Evolutionary conservation across 768 basidiomycete species (phyloP).

Genomic region (Mycena filopes): DNA sequence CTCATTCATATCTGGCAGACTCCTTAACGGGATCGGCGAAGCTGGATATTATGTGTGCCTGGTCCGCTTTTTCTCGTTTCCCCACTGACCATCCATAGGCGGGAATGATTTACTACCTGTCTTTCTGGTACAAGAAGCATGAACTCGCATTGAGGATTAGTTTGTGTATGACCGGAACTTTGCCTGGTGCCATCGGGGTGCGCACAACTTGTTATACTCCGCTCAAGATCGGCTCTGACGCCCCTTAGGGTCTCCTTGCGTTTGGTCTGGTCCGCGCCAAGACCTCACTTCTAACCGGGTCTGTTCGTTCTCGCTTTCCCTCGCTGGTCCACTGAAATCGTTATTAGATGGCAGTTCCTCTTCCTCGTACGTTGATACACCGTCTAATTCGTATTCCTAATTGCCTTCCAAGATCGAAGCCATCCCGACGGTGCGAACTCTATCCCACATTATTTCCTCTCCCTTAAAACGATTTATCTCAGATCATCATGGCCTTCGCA

Average conservation of each 20-base stretch:
- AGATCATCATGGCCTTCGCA: slow-evolving; percentile 58
- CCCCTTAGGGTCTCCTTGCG: slow-evolving; percentile 59
- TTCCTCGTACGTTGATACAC: slow-evolving; percentile 53
- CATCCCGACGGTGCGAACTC: slow-evolving; percentile 53
- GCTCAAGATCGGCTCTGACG: slow-evolving; percentile 1
- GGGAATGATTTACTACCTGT: slow-evolving; percentile 70
- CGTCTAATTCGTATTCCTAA: background rate
- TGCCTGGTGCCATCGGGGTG: slow-evolving; percentile 67
- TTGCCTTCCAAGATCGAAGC: slow-evolving; percentile 57
- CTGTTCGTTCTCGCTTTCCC: slow-evolving; percentile 13
- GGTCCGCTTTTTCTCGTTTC: background rate
- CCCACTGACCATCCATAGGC: slow-evolving; percentile 29
- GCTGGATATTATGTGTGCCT: slow-evolving; percentile 59
- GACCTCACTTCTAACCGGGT: slow-evolving; percentile 56
- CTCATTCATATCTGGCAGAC: slow-evolving; percentile 44
- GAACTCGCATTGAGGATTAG: slow-evolving; percentile 58
- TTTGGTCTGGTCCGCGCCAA: slow-evolving; percentile 66
- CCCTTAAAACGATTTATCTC: background rate
- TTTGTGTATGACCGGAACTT: slow-evolving; percentile 67
- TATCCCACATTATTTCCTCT: background rate
- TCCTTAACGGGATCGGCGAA: slow-evolving; percentile 69
- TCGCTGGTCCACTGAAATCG: background rate
- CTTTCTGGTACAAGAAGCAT: slow-evolving; percentile 62
- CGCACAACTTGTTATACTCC: background rate
- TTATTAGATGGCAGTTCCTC: slow-evolving; percentile 65